A percentile compares a stretch with the other conserved stretches of the same genome.
Conservation (phyloP, 164 flowering plant genomes). For the Vitis rotundifolia region DNA sequence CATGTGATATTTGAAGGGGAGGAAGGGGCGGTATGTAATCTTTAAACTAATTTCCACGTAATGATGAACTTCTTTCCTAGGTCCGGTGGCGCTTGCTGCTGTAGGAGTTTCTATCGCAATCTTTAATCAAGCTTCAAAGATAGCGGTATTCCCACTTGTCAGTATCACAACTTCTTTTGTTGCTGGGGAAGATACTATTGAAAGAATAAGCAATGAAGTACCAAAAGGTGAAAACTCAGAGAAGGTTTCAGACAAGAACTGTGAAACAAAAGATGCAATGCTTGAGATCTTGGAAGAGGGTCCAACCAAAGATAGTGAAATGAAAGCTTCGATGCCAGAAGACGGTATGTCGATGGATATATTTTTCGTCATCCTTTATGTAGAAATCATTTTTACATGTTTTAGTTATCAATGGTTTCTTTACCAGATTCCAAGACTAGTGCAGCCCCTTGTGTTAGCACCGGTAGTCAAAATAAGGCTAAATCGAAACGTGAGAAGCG, state of each 20-base stretch:
- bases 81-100: slow-evolving; percentile 47
- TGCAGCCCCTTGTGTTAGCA: too few relatives aligned
- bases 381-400: neutral
- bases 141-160: slow-evolving; percentile 47
- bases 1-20: too few relatives aligned
- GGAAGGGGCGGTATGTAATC: too few relatives aligned
- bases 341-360: slow-evolving; percentile 1
- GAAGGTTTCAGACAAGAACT: too few relatives aligned
- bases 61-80: slow-evolving; percentile 7
- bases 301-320: slow-evolving; percentile 4
- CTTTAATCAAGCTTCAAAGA: slow-evolving; percentile 52
- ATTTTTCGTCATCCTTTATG: too few relatives aligned
- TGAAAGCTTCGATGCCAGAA: slow-evolving; percentile 10
- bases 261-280: too few relatives aligned
- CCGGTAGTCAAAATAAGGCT: neutral
- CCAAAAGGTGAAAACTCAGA: slow-evolving; percentile 1
- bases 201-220: slow-evolving; percentile 6
- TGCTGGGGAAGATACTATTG: slow-evolving; percentile 50
- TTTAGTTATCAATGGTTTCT: neutral
- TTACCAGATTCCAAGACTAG: too few relatives aligned
- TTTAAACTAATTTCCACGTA: too few relatives aligned
- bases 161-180: slow-evolving; percentile 53
- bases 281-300: neutral
- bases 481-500: slow-evolving; percentile 16
- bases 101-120: slow-evolving; percentile 51